Base-by-base conservation (phyloP, 1,139 yeast species). In the Tardiomyces digboiensis region DNA sequence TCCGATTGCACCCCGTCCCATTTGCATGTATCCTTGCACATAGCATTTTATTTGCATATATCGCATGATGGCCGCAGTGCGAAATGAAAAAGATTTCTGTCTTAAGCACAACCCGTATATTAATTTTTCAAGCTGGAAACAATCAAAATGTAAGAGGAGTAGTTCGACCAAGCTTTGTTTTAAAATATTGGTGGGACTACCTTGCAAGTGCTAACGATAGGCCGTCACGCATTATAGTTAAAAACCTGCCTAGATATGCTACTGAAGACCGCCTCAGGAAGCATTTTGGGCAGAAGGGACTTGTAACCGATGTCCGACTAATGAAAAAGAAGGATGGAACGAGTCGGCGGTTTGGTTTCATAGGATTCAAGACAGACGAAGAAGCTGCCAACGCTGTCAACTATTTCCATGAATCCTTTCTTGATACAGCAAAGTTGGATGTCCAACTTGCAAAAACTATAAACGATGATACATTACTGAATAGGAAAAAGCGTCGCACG, bases 161-260 rank as follows among this genome's bases (percentile, higher is more conserved):
- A n/a, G n/a, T n/a, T n/a, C n/a, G n/a, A n/a, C n/a, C n/a, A n/a
- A n/a, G n/a, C n/a, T n/a, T n/a, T n/a, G n/a, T n/a, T n/a, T n/a
- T n/a, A n/a, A n/a, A n/a, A n/a, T n/a, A n/a, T n/a, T n/a, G n/a
- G n/a, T n/a, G n/a, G n/a, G n/a, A n/a, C n/a, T n/a, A n/a, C n/a
- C n/a, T n/a, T n/a, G n/a, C n/a, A n/a, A n/a, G n/a, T n/a, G n/a
- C 8, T 62, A 64, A 39, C 64, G 77, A 3, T 26, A 26, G 33
- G 33, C 33, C 33, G 96, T 89, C 98, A 37, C 83, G 99, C 65
- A 74, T 93, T 47, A 91, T 91, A 55, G 95, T 93, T n/a, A 93
- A 87, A 63, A 95, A 95, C 39, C 71, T 91, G 47, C 98, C 99
- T 20, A 70, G 72, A 51, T 85, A 85, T 60, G 75, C 80, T 49